phyloP scores from a whole-genome alignment of 768 basidiomycete species.

The Boletus rufocinnamomeus region DNA sequence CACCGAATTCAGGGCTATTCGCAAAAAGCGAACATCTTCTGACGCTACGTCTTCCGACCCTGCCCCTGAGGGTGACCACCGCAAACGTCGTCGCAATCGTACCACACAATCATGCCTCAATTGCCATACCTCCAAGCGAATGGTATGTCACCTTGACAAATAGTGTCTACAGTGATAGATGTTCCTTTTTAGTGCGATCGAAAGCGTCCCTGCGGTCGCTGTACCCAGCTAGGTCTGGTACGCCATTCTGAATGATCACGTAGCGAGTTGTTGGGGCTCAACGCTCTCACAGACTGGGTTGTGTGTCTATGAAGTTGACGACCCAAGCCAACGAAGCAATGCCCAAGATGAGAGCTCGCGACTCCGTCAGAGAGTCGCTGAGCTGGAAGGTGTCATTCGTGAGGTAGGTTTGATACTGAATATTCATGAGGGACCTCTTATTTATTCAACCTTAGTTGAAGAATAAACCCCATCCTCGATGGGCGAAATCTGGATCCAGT shows the following conservation, averaged over 20 bases:
- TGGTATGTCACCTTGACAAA: constrained; percentile 44
- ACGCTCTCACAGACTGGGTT: constrained; percentile 59
- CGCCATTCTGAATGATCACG: constrained; percentile 30
- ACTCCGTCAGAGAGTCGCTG: constrained; percentile 73
- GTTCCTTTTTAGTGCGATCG: constrained; percentile 42
- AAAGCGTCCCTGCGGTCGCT: constrained; percentile 50
- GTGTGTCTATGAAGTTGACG: constrained; percentile 84
- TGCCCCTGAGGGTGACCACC: constrained; percentile 52
- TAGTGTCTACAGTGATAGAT: neutral
- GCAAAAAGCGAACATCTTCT: constrained; percentile 35
- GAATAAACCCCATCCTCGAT: constrained; percentile 71
- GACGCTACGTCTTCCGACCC: constrained; percentile 29
- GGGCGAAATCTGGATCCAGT: constrained; percentile 40
- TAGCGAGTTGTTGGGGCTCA: constrained; percentile 20
- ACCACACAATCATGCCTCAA: constrained; percentile 75
- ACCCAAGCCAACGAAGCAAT: constrained; percentile 57
- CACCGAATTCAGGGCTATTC: constrained; percentile 25
- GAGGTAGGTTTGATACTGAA: constrained; percentile 47
- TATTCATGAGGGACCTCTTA: neutral
- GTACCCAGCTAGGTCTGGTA: constrained; percentile 43
- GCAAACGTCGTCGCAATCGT: constrained; percentile 66
- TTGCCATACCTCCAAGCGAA: constrained; percentile 72
- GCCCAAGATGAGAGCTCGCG: constrained; percentile 63
- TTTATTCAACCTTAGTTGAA: constrained; percentile 49
- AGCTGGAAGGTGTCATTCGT: constrained; percentile 83